Evolutionary conservation across 148 eudicot species (phyloP).

Genomic region (Rhododendron kiyosumense): DNA sequence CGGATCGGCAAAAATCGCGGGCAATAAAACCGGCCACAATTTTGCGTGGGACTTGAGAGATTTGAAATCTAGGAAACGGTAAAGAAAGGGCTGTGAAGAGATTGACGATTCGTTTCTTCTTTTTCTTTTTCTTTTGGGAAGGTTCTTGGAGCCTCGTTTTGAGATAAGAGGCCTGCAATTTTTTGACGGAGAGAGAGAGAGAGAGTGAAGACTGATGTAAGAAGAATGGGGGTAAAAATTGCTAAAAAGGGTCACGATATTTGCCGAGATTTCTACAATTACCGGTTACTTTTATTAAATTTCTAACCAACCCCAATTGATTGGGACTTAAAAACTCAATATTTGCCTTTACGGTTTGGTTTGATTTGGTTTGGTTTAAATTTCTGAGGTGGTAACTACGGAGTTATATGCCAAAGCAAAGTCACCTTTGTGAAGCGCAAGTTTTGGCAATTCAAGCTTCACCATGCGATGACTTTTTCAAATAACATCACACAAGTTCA

Average conservation of each 20-base stretch:
- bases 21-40: neutral
- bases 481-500: neutral
- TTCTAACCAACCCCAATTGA: too few relatives aligned
- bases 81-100: neutral
- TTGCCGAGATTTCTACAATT: neutral
- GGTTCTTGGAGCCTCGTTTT: neutral
- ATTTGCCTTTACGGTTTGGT: too few relatives aligned
- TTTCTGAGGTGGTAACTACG: too few relatives aligned
- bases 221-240: neutral
- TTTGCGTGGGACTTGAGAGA: neutral
- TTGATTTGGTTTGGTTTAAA: too few relatives aligned
- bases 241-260: neutral
- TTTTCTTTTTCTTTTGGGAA: neutral
- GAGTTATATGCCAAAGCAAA: too few relatives aligned
- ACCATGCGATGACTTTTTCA: neutral
- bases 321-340: too few relatives aligned
- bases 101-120: neutral
- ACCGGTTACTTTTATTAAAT: too few relatives aligned
- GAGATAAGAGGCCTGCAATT: neutral
- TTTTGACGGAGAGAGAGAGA: neutral
- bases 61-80: neutral
- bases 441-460: neutral
- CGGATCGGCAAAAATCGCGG: constrained; percentile 4
- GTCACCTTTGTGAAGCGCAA: too few relatives aligned
- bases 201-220: neutral